Conservation (phyloP, 306 rosid genomes). For the Biancaea sappan region DNA sequence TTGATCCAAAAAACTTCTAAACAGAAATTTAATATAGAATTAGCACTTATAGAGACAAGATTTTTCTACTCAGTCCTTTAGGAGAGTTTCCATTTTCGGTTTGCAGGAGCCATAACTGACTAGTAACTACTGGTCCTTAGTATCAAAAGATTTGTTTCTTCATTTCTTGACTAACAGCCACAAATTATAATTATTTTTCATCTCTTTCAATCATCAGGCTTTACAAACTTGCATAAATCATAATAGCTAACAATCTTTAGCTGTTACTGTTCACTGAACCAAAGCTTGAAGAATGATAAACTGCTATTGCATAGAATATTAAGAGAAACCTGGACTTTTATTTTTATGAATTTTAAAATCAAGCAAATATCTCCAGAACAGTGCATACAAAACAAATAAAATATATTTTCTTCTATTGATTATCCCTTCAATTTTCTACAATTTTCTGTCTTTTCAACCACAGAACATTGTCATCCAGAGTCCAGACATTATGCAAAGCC, state of each 20-base stretch:
- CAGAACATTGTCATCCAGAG: not conserved
- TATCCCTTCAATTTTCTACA: not conserved
- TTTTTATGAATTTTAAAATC: not conserved
- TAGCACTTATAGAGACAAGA: not conserved
- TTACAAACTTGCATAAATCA: not conserved
- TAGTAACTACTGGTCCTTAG: not conserved
- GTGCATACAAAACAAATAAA: not conserved
- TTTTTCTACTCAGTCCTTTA: not conserved
- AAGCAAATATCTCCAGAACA: not conserved
- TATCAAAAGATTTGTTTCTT: not conserved
- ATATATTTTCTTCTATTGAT: not conserved
- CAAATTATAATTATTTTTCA: not conserved
- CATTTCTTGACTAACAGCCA: not conserved
- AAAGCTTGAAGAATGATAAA: not conserved
- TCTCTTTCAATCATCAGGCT: not conserved
- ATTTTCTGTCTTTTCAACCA: not conserved
- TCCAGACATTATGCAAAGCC: not conserved
- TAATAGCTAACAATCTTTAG: not conserved
- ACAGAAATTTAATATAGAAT: not conserved
- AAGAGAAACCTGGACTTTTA: not conserved
- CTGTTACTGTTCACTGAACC: not conserved
- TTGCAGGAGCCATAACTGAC: not conserved
- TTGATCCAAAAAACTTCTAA: not conserved
- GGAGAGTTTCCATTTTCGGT: not conserved
- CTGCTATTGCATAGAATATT: not conserved